Conservation (phyloP, 805 yeast species). For the Monosporozyma yasuniensis region DNA sequence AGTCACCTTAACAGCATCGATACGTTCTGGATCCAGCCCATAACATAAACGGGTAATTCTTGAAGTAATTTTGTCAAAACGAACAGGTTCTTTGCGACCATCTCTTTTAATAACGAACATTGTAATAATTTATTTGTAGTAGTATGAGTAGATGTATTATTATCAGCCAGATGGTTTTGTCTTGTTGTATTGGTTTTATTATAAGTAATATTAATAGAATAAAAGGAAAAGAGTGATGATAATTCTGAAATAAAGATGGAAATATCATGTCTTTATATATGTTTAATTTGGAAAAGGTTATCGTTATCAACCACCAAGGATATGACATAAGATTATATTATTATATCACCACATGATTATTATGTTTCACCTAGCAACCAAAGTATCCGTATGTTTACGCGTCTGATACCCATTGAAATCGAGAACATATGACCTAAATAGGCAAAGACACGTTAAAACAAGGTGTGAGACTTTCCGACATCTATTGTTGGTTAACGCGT, state of each 20-base stretch:
- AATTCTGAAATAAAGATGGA: neutral
- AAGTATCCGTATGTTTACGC: neutral
- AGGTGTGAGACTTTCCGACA: neutral
- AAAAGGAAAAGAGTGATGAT: neutral
- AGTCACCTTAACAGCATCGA: slow-evolving; percentile 86
- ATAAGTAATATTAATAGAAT: neutral
- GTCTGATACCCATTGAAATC: neutral
- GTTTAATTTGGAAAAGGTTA: neutral
- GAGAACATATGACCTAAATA: neutral
- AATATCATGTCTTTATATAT: neutral
- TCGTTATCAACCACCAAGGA: neutral
- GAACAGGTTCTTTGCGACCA: slow-evolving; percentile 88
- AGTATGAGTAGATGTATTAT: neutral
- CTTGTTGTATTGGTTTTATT: neutral
- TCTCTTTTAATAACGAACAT: slow-evolving; percentile 87
- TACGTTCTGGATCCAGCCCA: slow-evolving; percentile 78
- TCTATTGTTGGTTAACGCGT: neutral
- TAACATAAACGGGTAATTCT: slow-evolving; percentile 85
- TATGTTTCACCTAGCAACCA: neutral
- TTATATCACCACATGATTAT: neutral
- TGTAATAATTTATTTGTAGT: neutral
- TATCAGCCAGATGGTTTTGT: neutral
- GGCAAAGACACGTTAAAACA: neutral
- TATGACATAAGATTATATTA: neutral
- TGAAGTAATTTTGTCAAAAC: slow-evolving; percentile 92